Conservation (phyloP, 208 protist genomes). For the Trichomonas gallinae region DNA sequence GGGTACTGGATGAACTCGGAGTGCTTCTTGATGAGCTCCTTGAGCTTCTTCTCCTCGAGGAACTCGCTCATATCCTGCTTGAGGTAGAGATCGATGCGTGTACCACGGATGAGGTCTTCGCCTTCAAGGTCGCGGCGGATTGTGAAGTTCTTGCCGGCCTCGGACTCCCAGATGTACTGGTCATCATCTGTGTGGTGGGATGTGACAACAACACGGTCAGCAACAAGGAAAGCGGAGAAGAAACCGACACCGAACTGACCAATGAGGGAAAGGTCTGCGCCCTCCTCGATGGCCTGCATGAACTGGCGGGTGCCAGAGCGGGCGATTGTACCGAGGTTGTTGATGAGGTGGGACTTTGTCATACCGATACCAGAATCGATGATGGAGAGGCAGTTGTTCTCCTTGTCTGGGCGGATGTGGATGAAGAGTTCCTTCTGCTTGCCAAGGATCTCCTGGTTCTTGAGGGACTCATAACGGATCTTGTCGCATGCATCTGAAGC, state of each 20-base stretch:
- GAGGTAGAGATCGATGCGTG: slow-evolving; percentile 78
- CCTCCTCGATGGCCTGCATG: slow-evolving; percentile 85
- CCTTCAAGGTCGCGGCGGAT: slow-evolving; percentile 55
- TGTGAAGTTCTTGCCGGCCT: slow-evolving; percentile 86
- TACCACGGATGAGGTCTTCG: slow-evolving; percentile 73
- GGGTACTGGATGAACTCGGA: slow-evolving; percentile 96
- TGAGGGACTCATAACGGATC: slow-evolving; percentile 84
- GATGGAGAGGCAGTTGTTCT: slow-evolving; percentile 79
- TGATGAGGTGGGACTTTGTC: slow-evolving; percentile 93
- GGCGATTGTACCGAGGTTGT: slow-evolving; percentile 96
- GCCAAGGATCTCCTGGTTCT: slow-evolving; percentile 67
- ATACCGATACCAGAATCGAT: slow-evolving; percentile 93
- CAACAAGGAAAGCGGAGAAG: slow-evolving; percentile 96
- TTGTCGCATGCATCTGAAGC: slow-evolving; percentile 72
- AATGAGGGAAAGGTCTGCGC: slow-evolving; percentile 91
- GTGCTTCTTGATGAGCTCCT: slow-evolving; percentile 95
- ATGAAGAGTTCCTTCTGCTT: slow-evolving; percentile 76
- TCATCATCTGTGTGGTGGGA: slow-evolving; percentile 58
- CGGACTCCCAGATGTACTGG: slow-evolving; percentile 81
- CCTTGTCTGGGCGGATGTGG: slow-evolving; percentile 76
- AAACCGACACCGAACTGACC: slow-evolving; percentile 99
- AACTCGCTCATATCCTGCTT: slow-evolving; percentile 72
- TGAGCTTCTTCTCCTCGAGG: slow-evolving; percentile 74
- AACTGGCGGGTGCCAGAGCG: slow-evolving; percentile 90
- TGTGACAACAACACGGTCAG: slow-evolving; percentile 79